Evolutionary conservation across 345 rosid genomes (phyloP).

Genomic region (Angophora floribunda): DNA sequence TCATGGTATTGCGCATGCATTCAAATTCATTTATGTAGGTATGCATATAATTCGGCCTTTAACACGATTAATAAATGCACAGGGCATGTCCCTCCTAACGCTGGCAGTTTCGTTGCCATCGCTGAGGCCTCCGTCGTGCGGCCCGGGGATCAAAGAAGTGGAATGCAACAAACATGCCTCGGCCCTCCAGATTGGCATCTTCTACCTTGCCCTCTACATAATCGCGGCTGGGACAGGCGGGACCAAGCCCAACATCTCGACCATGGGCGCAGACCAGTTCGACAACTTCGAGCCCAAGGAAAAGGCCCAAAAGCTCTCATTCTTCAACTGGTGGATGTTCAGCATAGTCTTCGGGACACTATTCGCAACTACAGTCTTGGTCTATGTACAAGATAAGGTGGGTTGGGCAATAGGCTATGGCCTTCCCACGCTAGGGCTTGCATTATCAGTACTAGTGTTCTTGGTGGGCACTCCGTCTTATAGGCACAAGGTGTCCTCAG

Average conservation of each 20-base stretch:
- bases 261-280: conserved; percentile 66
- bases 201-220: conserved; percentile 37
- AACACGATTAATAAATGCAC: background rate
- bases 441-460: conserved; percentile 25
- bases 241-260: conserved; percentile 58
- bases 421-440: conserved; percentile 32
- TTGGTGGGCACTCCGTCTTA: conserved; percentile 31
- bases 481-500: conserved; percentile 37
- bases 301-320: conserved; percentile 43
- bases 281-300: conserved; percentile 51
- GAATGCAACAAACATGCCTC: conserved; percentile 20
- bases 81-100: conserved; percentile 53
- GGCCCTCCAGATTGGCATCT: conserved; percentile 18
- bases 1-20: conserved; percentile 11
- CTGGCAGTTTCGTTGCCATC: conserved; percentile 31
- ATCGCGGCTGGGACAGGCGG: conserved; percentile 47
- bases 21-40: background rate
- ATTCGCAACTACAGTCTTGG: conserved; percentile 40
- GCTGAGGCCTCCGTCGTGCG: conserved; percentile 44
- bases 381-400: conserved; percentile 41
- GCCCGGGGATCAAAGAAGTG: conserved; percentile 5
- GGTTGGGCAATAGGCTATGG: conserved; percentile 41
- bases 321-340: conserved; percentile 70
- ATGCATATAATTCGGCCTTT: background rate
- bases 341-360: conserved; percentile 50